phyloP scores from a whole-genome alignment of 768 basidiomycete species.

The Collybia nuda region DNA sequence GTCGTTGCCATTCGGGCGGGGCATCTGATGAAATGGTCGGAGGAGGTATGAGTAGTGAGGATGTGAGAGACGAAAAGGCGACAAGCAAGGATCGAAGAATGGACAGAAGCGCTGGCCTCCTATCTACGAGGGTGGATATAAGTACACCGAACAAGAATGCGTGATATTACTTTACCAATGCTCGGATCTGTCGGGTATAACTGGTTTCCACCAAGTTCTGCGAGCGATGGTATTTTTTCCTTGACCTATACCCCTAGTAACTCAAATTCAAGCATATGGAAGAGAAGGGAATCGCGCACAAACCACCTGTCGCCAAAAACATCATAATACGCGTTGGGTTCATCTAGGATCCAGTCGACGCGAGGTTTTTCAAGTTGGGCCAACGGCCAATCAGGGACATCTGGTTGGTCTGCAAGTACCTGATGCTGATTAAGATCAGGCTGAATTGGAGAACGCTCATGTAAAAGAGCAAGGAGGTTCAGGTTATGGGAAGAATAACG shows the following conservation, averaged over 20 bases:
- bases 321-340: constrained; percentile 68
- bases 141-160: not conserved
- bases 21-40: constrained; percentile 44
- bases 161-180: constrained; percentile 44
- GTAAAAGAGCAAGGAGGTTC: constrained; percentile 60
- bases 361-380: constrained; percentile 80
- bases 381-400: constrained; percentile 79
- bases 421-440: constrained; percentile 55
- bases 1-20: constrained; percentile 70
- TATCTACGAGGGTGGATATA: constrained; percentile 45
- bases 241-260: constrained; percentile 54
- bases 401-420: constrained; percentile 64
- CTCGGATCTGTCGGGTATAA: constrained; percentile 75
- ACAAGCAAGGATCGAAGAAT: constrained; percentile 77
- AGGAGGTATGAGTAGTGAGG: constrained; percentile 67
- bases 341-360: constrained; percentile 88
- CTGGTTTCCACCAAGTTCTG: constrained; percentile 77
- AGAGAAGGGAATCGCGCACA: constrained; percentile 47
- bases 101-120: constrained; percentile 70
- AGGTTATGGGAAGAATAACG: constrained; percentile 79
- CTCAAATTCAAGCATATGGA: constrained; percentile 5
- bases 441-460: constrained; percentile 48
- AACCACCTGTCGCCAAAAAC: constrained; percentile 91
- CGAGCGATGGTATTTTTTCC: constrained; percentile 79
- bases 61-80: constrained; percentile 74